Evolutionary conservation across 495 filamentous ascomycete species (phyloP).

Genomic region (Penicillium bovifimosum): DNA sequence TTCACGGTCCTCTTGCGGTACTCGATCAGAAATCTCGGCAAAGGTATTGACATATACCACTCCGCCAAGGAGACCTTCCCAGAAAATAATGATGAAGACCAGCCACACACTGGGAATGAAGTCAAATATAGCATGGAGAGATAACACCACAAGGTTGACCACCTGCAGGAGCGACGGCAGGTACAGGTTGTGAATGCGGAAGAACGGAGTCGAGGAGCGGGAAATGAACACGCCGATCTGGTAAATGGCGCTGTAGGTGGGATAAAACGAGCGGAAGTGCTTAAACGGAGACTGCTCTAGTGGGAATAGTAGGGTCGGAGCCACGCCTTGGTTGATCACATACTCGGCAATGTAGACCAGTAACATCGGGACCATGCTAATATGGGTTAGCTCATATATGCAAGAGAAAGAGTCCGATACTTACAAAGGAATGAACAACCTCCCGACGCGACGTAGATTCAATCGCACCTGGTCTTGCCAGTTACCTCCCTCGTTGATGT

Average conservation of each 20-base stretch:
- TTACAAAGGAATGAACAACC: conserved; percentile 64
- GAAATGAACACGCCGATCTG: conserved; percentile 93
- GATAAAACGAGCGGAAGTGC: conserved; percentile 82
- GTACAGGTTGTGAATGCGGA: conserved; percentile 77
- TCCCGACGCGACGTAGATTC: conserved; percentile 48
- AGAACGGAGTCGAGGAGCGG: conserved; percentile 79
- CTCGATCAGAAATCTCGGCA: conserved; percentile 80
- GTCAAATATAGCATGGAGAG: conserved; percentile 65
- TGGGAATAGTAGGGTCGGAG: conserved; percentile 85
- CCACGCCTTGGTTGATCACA: conserved; percentile 90
- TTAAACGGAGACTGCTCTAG: conserved; percentile 67
- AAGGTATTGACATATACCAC: conserved; percentile 94
- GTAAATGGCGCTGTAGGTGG: conserved; percentile 88
- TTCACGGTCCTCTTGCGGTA: conserved; percentile 71
- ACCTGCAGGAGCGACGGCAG: conserved; percentile 78
- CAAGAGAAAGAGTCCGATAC: conserved; percentile 10
- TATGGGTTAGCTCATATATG: conserved; percentile 20
- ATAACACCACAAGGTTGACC: conserved; percentile 67
- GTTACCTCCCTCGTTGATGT: not conserved
- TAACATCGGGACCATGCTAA: conserved; percentile 82
- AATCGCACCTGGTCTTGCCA: conserved; percentile 36
- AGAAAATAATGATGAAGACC: conserved; percentile 80
- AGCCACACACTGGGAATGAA: conserved; percentile 81
- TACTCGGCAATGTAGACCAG: conserved; percentile 95
- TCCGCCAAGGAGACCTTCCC: conserved; percentile 90